Conservation (phyloP, 306 rosid genomes). For the Adenanthera pavonina region DNA sequence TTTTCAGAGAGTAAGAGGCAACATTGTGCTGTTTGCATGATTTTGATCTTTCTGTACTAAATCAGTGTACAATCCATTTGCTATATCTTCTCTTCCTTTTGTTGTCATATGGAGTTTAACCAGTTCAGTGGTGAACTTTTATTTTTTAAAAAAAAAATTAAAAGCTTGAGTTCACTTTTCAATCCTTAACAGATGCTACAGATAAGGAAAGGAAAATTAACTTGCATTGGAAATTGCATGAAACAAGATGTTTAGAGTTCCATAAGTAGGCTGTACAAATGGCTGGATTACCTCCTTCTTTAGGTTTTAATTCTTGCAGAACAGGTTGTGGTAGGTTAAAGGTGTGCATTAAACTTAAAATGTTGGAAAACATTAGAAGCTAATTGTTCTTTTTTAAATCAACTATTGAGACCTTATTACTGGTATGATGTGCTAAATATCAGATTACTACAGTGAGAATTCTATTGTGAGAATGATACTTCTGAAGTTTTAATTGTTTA, state of each 20-base stretch:
- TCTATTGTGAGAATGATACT: conserved; percentile 29
- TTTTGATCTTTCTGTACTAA: conserved; percentile 24
- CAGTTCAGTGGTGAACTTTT: neutral
- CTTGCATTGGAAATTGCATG: conserved; percentile 27
- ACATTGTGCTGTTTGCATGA: neutral
- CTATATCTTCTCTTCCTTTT: neutral
- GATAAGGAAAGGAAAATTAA: neutral
- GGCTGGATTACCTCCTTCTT: conserved; percentile 13
- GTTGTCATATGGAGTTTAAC: conserved; percentile 23
- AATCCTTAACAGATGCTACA: conserved; percentile 14
- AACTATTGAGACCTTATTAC: neutral
- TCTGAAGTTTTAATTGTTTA: conserved; percentile 4
- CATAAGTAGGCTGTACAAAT: conserved; percentile 16
- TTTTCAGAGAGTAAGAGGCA: conserved; percentile 14
- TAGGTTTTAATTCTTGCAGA: neutral
- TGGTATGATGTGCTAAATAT: conserved; percentile 33
- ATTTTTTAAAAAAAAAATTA: neutral
- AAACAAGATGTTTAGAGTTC: conserved; percentile 13
- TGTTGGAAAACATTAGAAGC: conserved; percentile 3
- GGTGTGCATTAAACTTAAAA: neutral
- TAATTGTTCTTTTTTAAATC: neutral
- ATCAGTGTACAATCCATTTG: conserved; percentile 19
- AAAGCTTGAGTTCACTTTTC: neutral
- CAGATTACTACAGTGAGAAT: conserved; percentile 29
- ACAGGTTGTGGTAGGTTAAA: neutral